Evolutionary conservation across 129 eudicot genomes (phyloP).

Genomic region (Pulicaria dysenterica): DNA sequence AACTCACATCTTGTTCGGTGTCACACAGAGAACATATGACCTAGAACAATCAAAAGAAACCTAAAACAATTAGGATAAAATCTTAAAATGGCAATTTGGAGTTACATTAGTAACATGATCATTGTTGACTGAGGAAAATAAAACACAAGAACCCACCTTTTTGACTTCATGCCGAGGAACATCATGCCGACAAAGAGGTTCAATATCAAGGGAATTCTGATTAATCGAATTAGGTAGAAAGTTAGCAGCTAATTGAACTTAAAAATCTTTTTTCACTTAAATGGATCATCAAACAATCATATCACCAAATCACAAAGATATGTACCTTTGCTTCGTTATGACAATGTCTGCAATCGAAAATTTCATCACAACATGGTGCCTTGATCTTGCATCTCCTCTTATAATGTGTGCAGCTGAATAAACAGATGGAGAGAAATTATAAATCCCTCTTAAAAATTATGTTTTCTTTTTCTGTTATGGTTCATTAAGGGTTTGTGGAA

Average conservation of each 20-base stretch:
- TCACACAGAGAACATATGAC: constrained; percentile 69
- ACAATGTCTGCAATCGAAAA: constrained; percentile 71
- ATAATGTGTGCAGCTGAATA: constrained; percentile 64
- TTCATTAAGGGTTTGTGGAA: not conserved
- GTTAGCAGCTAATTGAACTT: constrained; percentile 13
- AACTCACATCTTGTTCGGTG: constrained; percentile 84
- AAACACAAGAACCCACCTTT: constrained; percentile 46
- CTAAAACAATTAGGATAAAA: constrained; percentile 1
- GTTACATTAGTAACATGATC: not conserved
- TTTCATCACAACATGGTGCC: constrained; percentile 74
- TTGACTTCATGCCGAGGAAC: constrained; percentile 75
- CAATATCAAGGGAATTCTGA: constrained; percentile 65
- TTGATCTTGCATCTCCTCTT: constrained; percentile 65
- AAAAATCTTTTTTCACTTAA: not conserved
- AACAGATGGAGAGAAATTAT: constrained; percentile 10
- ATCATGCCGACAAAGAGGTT: constrained; percentile 61
- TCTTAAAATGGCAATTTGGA: not conserved
- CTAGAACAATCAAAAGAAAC: constrained; percentile 39
- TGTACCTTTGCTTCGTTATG: constrained; percentile 66
- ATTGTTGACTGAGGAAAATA: not conserved
- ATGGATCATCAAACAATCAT: not conserved
- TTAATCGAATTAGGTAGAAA: constrained; percentile 4
- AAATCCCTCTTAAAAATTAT: not conserved
- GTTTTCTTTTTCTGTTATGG: not conserved
- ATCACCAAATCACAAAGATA: not conserved